Percentiles rank a stretch among this genome's conserved stretches.
phyloP scores from a whole-genome alignment of 768 basidiomycete species.

The Lentinula lateritia region DNA sequence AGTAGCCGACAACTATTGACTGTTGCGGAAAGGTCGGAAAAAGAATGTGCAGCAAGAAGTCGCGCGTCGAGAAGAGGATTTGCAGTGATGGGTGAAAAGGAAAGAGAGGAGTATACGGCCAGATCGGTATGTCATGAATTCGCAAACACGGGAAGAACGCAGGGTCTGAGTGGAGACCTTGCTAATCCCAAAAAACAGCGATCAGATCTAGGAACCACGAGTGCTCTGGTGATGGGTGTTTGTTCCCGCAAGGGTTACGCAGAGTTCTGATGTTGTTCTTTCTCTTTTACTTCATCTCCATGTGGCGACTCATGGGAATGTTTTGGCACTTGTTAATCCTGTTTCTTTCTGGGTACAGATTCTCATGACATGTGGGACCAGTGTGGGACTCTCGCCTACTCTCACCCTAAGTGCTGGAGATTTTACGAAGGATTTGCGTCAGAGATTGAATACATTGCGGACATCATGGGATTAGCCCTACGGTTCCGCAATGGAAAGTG shows the following conservation, averaged over 20 bases:
- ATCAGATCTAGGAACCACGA: constrained; percentile 4
- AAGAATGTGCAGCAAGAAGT: background rate
- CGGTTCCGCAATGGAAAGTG: background rate
- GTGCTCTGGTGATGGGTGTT: background rate
- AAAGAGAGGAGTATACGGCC: background rate
- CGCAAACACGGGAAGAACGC: constrained; percentile 3
- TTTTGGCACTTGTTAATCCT: background rate
- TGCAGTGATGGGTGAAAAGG: constrained; percentile 2
- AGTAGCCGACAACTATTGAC: background rate
- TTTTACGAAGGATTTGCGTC: background rate
- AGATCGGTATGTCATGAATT: constrained; percentile 3
- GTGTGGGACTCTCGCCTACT: background rate
- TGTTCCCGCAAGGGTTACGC: background rate
- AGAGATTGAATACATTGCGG: background rate
- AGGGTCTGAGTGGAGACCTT: background rate
- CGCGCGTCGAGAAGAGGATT: background rate
- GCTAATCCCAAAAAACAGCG: background rate
- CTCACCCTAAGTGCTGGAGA: background rate
- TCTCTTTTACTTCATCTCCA: background rate
- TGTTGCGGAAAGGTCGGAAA: background rate
- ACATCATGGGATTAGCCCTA: background rate
- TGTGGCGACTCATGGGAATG: background rate
- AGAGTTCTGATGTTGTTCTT: background rate
- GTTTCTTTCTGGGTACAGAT: background rate
- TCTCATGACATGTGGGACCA: background rate